These are phyloP conservation scores for Schizosaccharomyces cryophilus DNA, from an alignment of 805 yeast species.

Conservation along the genomic window DNA sequence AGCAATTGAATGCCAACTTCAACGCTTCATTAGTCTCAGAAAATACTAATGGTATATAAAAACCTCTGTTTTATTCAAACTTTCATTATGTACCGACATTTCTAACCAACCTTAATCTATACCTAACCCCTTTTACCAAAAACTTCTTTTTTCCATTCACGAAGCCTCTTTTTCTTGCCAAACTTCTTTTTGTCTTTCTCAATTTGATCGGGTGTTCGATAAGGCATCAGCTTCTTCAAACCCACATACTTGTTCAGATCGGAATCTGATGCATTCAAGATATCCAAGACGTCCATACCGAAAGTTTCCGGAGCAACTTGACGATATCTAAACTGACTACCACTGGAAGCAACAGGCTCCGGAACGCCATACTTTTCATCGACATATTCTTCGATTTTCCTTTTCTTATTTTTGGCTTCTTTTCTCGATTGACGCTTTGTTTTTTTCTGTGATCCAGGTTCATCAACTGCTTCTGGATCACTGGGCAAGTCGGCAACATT, in stretches of 20 bases:
- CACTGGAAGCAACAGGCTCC: conserved; percentile 21
- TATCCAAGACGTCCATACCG: conserved; percentile 69
- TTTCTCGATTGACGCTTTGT: conserved; percentile 29
- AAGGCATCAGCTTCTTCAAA: conserved; percentile 80
- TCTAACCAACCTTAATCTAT: too few species aligned
- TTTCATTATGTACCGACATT: too few species aligned
- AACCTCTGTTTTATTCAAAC: too few species aligned
- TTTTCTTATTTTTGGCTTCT: conserved; percentile 34
- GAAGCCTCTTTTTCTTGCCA: conserved; percentile 55
- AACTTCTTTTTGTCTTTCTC: conserved; percentile 62
- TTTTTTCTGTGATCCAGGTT: neutral
- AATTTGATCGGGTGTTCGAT: conserved; percentile 48
- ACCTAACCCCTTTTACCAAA: conserved; percentile 21
- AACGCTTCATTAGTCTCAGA: too few species aligned
- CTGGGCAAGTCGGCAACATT: neutral
- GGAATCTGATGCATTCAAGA: conserved; percentile 68
- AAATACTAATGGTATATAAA: too few species aligned
- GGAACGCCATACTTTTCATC: conserved; percentile 38
- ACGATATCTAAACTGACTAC: conserved; percentile 43
- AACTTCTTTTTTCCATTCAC: conserved; percentile 73
- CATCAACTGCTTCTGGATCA: neutral
- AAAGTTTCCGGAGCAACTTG: conserved; percentile 87
- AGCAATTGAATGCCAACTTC: too few species aligned
- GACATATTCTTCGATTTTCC: conserved; percentile 54
- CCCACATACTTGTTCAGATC: conserved; percentile 68